phyloP scores from a whole-genome alignment of 306 rosid genomes.

The Pterocarpus macrocarpus region DNA sequence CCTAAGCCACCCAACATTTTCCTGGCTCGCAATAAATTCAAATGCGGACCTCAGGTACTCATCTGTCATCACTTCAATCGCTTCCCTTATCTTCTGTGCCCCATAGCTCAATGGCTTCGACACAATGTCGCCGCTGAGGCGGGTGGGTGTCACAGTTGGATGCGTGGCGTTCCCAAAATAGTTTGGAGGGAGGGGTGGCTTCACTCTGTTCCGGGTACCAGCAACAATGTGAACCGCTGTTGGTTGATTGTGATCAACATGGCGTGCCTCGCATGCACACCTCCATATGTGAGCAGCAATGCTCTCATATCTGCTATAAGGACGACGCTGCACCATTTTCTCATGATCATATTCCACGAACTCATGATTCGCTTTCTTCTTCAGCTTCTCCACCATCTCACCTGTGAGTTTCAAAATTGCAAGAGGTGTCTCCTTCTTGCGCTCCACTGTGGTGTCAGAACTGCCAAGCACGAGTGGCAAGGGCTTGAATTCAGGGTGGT shows the following conservation, averaged over 20 bases:
- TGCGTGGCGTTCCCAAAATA: slow-evolving; percentile 33
- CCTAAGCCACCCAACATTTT: neutral
- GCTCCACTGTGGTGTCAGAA: neutral
- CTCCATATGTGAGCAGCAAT: slow-evolving; percentile 29
- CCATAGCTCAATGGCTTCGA: slow-evolving; percentile 17
- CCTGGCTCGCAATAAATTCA: slow-evolving; percentile 3
- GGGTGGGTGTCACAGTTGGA: neutral
- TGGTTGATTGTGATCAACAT: neutral
- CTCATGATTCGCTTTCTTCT: slow-evolving; percentile 13
- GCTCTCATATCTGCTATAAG: slow-evolving; percentile 22
- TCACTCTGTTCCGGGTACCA: neutral
- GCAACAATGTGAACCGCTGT: neutral
- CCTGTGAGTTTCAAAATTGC: neutral
- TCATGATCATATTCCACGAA: neutral
- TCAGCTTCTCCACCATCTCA: slow-evolving; percentile 16
- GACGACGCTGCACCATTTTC: neutral
- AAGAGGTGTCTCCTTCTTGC: neutral
- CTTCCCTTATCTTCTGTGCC: slow-evolving; percentile 42
- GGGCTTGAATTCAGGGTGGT: slow-evolving; percentile 12
- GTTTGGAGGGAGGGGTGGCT: slow-evolving; percentile 27
- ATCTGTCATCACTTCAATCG: slow-evolving; percentile 28
- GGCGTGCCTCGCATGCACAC: slow-evolving; percentile 19
- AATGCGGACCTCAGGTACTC: slow-evolving; percentile 32
- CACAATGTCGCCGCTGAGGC: neutral
- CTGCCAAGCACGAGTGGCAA: neutral